Base-by-base conservation (phyloP, 805 yeast genomes). In the Alloascoidea hylecoeti region DNA sequence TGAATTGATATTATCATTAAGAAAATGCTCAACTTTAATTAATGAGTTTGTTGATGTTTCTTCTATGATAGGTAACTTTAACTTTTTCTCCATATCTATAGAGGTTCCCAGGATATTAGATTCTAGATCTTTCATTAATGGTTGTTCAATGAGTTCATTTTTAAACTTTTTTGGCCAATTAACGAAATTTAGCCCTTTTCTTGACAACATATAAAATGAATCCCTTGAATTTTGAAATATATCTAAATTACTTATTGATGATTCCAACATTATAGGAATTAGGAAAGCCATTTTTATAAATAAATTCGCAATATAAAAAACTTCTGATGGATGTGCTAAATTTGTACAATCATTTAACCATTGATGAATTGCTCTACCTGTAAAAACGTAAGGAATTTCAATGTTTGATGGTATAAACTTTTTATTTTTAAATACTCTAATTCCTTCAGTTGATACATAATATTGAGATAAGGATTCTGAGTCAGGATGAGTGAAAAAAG, bases 271-370 rank as follows among this genome's bases (percentile, higher is more conserved):
- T 4, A 52, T 38, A 0, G 36, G 46, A 4, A 38, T 37, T 2
- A 52, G 16, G 12, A 46, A 45, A 15, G 46, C 43, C 4, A 41
- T 37, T 79, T 41, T 74, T 1, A 48, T 15, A 16, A 52, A 40
- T n/a, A 38, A 33, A 6, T 36, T 30, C 2, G 46, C 47, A 12
- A 52, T 19, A 4, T 35, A 16, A 2, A 40, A 18, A 4, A 45
- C 51, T 34, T 51, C 57, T 0, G 27, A 9, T 2, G 38, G 50
- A 38, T 65, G 64, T 45, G 75, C 52, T 1, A 78, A 61, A 49
- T 83, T 92, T 1, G 95, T 81, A 50, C 96, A 86, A 44, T 89
- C 97, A 72, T 79, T 66, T 4, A 89, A 49, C 95, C 95, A 89
- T 49, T 86, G 96, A 56, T 76, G 68, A 0, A 79, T 60, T 0